Percentiles rank a stretch among this genome's conserved stretches.
These are phyloP conservation scores for Pseudohalonectria lignicola DNA, from an alignment of 2,329 filamentous ascomycete species.

Conservation along the genomic window DNA sequence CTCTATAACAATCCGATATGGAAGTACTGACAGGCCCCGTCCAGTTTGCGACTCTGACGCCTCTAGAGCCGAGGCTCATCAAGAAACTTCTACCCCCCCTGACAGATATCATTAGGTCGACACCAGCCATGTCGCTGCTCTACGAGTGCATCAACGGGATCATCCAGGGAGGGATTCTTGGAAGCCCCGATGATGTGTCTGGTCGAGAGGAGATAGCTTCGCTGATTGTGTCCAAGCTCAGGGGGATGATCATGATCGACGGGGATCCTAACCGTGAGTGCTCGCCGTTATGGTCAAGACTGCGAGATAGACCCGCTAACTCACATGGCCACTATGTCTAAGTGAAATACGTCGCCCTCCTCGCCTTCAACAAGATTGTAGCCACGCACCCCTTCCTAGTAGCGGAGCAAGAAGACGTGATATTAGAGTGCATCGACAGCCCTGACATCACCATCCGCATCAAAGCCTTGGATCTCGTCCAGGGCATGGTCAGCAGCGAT, in stretches of 20 bases:
- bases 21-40: too few species aligned
- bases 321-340: not conserved
- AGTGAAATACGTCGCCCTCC: slow-evolving; percentile 95
- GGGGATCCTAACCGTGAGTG: slow-evolving; percentile 82
- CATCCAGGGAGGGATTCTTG: slow-evolving; percentile 89
- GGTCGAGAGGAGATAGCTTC: slow-evolving; percentile 87
- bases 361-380: slow-evolving; percentile 94
- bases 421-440: slow-evolving; percentile 92
- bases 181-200: slow-evolving; percentile 64
- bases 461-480: slow-evolving; percentile 81
- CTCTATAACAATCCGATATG: not conserved
- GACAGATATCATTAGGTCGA: slow-evolving; percentile 87
- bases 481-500: slow-evolving; percentile 85
- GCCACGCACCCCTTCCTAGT: slow-evolving; percentile 80
- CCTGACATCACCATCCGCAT: slow-evolving; percentile 91
- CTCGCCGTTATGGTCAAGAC: not conserved
- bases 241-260: slow-evolving; percentile 89
- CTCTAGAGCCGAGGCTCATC: slow-evolving; percentile 80
- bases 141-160: slow-evolving; percentile 99
- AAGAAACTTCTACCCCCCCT: slow-evolving; percentile 85
- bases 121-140: slow-evolving; percentile 91
- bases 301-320: slow-evolving; percentile 1
- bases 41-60: slow-evolving; percentile 88
- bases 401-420: slow-evolving; percentile 87
- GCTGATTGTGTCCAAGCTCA: slow-evolving; percentile 82